These are phyloP conservation scores for Cicer pinnatifidum DNA, from an alignment of 306 rosid species.

Conservation along the genomic window DNA sequence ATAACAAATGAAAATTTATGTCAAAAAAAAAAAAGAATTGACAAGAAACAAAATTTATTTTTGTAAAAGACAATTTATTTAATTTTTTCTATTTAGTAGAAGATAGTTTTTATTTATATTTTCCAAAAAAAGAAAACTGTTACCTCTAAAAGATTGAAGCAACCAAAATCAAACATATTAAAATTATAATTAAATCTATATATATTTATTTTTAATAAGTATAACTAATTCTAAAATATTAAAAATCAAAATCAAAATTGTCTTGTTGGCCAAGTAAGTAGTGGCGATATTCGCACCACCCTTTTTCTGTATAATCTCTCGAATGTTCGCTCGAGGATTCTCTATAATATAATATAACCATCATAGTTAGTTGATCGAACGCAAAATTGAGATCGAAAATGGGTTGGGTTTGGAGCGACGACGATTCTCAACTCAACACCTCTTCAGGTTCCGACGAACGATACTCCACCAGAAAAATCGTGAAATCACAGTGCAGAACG, in stretches of 20 bases:
- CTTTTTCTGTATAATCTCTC: not conserved
- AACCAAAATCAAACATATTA: no score
- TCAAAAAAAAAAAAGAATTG: no score
- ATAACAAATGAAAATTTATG: no score
- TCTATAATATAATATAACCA: not conserved
- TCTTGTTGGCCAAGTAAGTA: not conserved
- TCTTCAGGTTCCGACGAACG: constrained; percentile 41
- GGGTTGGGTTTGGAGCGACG: constrained; percentile 85
- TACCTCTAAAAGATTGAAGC: no score
- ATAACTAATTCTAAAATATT: no score
- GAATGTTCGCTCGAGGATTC: not conserved
- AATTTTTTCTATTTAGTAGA: no score
- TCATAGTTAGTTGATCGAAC: not conserved
- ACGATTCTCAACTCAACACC: constrained; percentile 25
- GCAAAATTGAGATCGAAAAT: constrained; percentile 40
- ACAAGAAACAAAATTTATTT: no score
- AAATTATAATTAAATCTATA: no score
- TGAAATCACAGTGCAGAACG: constrained; percentile 73
- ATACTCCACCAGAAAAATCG: constrained; percentile 64
- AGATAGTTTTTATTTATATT: no score
- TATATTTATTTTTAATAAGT: no score
- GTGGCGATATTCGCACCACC: not conserved
- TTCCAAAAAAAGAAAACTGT: no score
- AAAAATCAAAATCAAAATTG: not conserved
- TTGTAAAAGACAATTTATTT: no score